Conservation (phyloP, 768 basidiomycete genomes). For the Terana coerulea region DNA sequence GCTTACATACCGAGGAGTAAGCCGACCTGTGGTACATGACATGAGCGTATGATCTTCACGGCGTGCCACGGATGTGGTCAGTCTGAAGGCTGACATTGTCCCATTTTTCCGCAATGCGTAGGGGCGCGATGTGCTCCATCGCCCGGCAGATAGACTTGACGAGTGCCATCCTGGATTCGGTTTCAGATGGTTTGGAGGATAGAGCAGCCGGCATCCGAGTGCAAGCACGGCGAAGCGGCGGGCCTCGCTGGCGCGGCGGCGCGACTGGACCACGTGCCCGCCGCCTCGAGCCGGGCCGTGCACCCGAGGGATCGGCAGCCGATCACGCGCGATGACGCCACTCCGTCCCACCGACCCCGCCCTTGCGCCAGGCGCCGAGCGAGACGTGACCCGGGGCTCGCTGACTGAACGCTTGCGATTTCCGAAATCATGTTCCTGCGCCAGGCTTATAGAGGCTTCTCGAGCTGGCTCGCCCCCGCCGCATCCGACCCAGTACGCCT, state of each 20-base stretch:
- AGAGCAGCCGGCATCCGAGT: too few species aligned
- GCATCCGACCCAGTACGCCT: conserved; percentile 21
- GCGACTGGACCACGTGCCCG: not conserved
- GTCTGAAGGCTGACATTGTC: conserved; percentile 76
- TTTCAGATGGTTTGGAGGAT: not conserved
- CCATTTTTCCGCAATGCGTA: conserved; percentile 85
- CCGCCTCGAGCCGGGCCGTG: too few species aligned
- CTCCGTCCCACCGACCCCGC: too few species aligned
- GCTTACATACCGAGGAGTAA: conserved; percentile 27
- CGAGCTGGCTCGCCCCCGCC: conserved; percentile 12
- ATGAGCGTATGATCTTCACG: not conserved
- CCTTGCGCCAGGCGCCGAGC: too few species aligned
- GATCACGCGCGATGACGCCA: too few species aligned
- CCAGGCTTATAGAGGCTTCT: conserved; percentile 22
- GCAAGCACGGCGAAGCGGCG: too few species aligned
- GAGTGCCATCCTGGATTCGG: conserved; percentile 31
- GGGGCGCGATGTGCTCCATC: conserved; percentile 85
- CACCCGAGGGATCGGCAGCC: too few species aligned
- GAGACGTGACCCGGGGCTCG: too few species aligned
- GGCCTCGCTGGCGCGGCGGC: too few species aligned
- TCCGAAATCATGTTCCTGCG: conserved; percentile 21
- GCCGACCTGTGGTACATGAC: conserved; percentile 20
- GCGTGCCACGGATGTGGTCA: conserved; percentile 4
- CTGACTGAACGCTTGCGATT: too few species aligned
- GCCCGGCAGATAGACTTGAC: conserved; percentile 56